Conservation (phyloP, 2,329 filamentous ascomycete genomes). For the Scopulariopsis brevicaulis region DNA sequence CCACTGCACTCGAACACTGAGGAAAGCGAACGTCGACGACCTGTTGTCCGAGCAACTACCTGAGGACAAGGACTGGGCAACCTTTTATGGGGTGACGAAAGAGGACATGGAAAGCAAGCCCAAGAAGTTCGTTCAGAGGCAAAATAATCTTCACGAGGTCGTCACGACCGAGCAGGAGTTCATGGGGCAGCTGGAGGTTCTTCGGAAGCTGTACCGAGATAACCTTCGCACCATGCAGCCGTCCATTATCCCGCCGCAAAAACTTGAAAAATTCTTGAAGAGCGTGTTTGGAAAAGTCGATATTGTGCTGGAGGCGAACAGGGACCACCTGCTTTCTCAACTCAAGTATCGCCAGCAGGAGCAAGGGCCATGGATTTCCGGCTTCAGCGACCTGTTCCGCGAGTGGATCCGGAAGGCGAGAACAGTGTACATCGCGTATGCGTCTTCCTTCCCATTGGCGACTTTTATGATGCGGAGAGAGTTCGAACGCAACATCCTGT, state of each 20-base stretch:
- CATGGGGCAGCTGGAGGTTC: slow-evolving; percentile 78
- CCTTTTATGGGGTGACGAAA: slow-evolving; percentile 75
- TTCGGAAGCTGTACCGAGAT: slow-evolving; percentile 78
- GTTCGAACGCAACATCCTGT: slow-evolving; percentile 71
- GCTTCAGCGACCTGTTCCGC: slow-evolving; percentile 93
- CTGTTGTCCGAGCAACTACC: slow-evolving; percentile 59
- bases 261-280: slow-evolving; percentile 66
- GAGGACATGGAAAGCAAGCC: slow-evolving; percentile 59
- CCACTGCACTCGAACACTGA: slow-evolving; percentile 86
- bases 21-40: slow-evolving; percentile 81
- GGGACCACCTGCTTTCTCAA: slow-evolving; percentile 82
- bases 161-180: slow-evolving; percentile 87
- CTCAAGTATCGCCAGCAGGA: slow-evolving; percentile 95
- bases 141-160: slow-evolving; percentile 92
- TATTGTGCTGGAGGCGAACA: slow-evolving; percentile 79
- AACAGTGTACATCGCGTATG: slow-evolving; percentile 83
- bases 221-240: slow-evolving; percentile 62
- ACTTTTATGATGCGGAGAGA: slow-evolving; percentile 77
- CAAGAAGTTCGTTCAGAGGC: slow-evolving; percentile 83
- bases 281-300: slow-evolving; percentile 90
- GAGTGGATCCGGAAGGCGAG: slow-evolving; percentile 97
- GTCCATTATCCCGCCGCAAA: slow-evolving; percentile 68
- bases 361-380: slow-evolving; percentile 86
- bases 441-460: slow-evolving; percentile 74
- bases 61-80: slow-evolving; percentile 69